Evolutionary conservation across 208 protist genomes (phyloP).

Genomic region (Vickermania ingenoplastis): DNA sequence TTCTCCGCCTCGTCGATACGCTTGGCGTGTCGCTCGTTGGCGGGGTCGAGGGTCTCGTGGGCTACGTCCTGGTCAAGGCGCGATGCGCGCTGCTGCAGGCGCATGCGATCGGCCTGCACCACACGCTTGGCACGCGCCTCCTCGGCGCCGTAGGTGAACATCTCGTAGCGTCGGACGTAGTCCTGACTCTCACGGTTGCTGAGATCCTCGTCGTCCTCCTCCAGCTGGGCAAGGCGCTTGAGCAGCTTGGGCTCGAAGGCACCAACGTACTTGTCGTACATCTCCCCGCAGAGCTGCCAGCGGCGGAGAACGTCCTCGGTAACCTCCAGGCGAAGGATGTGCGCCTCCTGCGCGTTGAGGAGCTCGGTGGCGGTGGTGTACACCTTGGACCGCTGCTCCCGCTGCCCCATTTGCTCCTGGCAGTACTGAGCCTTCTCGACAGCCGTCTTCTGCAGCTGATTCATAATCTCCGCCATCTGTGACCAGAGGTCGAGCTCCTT

Average conservation of each 20-base stretch:
- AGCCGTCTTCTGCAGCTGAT: conserved; percentile 24
- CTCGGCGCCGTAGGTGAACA: conserved; percentile 69
- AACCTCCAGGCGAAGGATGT: conserved; percentile 30
- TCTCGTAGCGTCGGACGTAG: conserved; percentile 61
- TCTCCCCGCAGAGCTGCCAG: conserved; percentile 35
- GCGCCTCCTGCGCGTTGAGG: conserved; percentile 33
- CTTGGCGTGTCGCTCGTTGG: conserved; percentile 23
- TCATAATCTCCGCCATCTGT: conserved; percentile 23
- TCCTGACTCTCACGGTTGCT: conserved; percentile 57
- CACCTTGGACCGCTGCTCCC: conserved; percentile 38
- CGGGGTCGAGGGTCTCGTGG: conserved; percentile 47
- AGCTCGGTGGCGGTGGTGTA: conserved; percentile 24
- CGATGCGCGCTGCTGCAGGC: conserved; percentile 30
- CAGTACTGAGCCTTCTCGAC: conserved; percentile 32
- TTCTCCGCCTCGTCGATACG: conserved; percentile 24
- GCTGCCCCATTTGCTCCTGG: conserved; percentile 45
- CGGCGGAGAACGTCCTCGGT: conserved; percentile 41
- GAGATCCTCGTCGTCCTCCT: conserved; percentile 59
- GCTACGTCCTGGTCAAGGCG: conserved; percentile 38
- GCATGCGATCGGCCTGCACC: conserved; percentile 63
- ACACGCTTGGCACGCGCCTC: conserved; percentile 63
- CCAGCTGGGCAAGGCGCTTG: conserved; percentile 76
- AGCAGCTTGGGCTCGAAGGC: conserved; percentile 87
- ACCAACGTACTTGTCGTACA: conserved; percentile 77
- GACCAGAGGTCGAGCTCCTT: conserved; percentile 38